These are phyloP conservation scores for Podila epigama DNA, from an alignment of 192 early-diverging fungal species.

Conservation along the genomic window DNA sequence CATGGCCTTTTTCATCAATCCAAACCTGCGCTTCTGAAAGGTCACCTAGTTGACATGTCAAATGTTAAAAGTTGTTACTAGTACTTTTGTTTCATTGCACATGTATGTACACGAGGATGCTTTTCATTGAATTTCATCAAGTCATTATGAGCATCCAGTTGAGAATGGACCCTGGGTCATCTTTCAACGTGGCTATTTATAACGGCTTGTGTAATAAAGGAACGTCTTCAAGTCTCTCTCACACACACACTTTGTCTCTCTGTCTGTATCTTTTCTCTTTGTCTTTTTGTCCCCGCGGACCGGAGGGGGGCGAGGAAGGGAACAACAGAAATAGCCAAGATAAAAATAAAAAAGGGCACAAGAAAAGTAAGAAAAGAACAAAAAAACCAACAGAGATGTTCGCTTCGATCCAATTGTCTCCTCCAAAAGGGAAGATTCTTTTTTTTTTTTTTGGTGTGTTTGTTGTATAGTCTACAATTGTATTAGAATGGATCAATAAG, in stretches of 20 bases:
- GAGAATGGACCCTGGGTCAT: no score
- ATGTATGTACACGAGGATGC: no score
- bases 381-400: not conserved
- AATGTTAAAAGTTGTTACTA: not conserved
- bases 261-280: no score
- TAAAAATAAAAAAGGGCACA: not conserved
- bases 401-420: not conserved
- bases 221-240: no score
- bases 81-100: not conserved
- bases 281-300: no score
- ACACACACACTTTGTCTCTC: no score
- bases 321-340: not conserved
- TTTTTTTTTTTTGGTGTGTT: not conserved
- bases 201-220: no score
- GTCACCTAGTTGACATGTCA: constrained; percentile 68
- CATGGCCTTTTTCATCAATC: constrained; percentile 97
- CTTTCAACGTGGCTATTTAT: no score
- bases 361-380: not conserved
- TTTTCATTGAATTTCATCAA: no score
- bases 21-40: constrained; percentile 92
- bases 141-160: no score
- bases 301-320: no score
- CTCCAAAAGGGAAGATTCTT: constrained; percentile 7
- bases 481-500: not conserved
- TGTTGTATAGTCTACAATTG: no score